A percentile compares a stretch with the other conserved stretches of the same genome.
These are phyloP conservation scores for Solanum chilense DNA, from an alignment of 257 asterid genomes.

Conservation along the genomic window DNA sequence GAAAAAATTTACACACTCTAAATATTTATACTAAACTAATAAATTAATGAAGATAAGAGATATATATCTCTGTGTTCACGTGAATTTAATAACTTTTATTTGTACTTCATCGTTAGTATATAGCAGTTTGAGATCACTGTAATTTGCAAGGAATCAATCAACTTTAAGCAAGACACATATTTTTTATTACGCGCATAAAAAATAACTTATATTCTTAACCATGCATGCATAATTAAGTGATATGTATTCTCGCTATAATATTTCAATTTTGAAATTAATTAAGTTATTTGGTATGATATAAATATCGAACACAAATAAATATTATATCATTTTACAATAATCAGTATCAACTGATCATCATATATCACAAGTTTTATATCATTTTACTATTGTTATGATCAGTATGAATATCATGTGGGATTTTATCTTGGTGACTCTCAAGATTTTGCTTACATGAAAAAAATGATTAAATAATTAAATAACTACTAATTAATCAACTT, in stretches of 20 bases:
- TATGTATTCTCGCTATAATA: background rate
- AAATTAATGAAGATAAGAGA: background rate
- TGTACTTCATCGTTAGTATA: background rate
- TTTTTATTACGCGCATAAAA: background rate
- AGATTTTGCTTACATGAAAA: constrained; percentile 13
- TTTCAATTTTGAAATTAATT: background rate
- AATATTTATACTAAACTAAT: background rate
- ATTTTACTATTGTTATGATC: constrained; percentile 1
- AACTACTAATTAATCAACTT: background rate
- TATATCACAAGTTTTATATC: background rate
- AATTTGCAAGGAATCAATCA: background rate
- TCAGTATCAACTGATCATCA: background rate
- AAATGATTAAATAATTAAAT: background rate
- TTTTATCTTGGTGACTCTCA: constrained; percentile 23
- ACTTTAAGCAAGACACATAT: background rate
- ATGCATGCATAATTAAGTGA: background rate
- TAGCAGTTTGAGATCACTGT: background rate
- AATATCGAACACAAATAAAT: background rate
- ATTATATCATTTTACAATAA: background rate
- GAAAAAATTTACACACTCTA: background rate
- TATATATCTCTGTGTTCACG: background rate
- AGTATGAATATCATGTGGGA: background rate
- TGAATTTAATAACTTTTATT: background rate
- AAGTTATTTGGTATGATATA: background rate
- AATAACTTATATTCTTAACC: background rate